Percentiles rank a stretch among this genome's conserved stretches.
Conservation (phyloP, 225 moss, liverwort and hornwort genomes). For the Anthoceros angustus region DNA sequence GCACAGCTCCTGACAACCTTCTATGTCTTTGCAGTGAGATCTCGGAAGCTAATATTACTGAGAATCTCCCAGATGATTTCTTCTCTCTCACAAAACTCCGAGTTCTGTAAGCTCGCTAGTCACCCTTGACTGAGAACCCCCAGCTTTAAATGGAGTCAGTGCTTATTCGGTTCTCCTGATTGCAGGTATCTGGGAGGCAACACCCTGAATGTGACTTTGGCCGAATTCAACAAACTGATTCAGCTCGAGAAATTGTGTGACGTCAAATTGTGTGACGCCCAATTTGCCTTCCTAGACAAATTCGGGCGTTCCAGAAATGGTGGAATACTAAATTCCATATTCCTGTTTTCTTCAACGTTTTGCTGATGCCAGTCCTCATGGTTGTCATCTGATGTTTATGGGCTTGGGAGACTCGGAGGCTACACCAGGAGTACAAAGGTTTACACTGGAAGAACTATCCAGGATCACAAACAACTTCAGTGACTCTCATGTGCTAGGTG, state of each 20-base stretch:
- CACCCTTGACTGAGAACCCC: neutral
- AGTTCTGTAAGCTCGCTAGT: neutral
- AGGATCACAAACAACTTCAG: slow-evolving; percentile 47
- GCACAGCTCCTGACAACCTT: neutral
- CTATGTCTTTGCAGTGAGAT: neutral
- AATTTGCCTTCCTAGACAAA: too few species aligned
- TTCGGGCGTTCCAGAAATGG: too few species aligned
- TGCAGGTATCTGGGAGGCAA: neutral
- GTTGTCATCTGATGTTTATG: too few species aligned
- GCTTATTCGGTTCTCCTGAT: neutral
- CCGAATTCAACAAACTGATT: neutral
- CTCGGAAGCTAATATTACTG: neutral
- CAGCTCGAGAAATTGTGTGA: neutral
- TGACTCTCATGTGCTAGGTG: slow-evolving; percentile 36
- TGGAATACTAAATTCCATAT: too few species aligned
- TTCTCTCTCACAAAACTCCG: neutral
- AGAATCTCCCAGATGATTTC: neutral
- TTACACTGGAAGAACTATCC: slow-evolving; percentile 35
- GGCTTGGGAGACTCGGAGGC: slow-evolving; percentile 20
- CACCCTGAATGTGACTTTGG: neutral
- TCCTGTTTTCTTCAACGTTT: too few species aligned
- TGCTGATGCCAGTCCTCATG: too few species aligned
- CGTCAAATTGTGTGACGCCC: too few species aligned
- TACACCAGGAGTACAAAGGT: slow-evolving; percentile 30
- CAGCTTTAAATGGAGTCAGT: neutral